Base-by-base conservation (phyloP, 2,329 filamentous ascomycete species). In the Neofusicoccum kwambonambiense region DNA sequence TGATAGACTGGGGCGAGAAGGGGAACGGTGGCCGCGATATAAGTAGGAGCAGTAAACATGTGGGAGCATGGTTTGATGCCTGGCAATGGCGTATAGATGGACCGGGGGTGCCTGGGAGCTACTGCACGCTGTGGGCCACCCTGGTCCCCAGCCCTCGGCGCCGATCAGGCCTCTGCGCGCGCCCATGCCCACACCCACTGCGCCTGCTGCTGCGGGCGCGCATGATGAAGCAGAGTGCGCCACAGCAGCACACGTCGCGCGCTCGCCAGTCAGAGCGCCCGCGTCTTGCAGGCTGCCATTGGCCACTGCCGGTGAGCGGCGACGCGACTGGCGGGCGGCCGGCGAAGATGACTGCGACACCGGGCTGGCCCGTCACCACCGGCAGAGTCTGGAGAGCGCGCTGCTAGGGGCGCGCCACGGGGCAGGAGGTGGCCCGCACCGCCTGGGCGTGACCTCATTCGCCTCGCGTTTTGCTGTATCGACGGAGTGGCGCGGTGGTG, bases 311-410 rank as follows among this genome's bases (percentile, higher is more conserved):
- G 41, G 22, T 27, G n/a, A 9, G 56, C 56, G n/a, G 19, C n/a
- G n/a, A 13, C 15, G 56, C 41, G 56, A 60, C 56, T 60, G 56
- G 56, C 22, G 13, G 12, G 52, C 37, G 17, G 13, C 17, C 19
- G 22, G 51, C 51, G 52, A 56, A 19, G 56, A 60, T 60, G 56
- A 60, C 56, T 60, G 56, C 56, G 39, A 60, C 56, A 44, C 54
- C 37, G 51, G n/a, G 31, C 50, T 35, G 8, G 17, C 45, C 45
- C 45, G 49, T 27, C 34, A 54, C 50, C 50, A 13, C 12, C 11
- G 11, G 52, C 52, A 17, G 45, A 5, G 27, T 31, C 27, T 31
- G 27, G 27, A 31, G 27, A 31, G 6, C 27, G 6, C 27, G 27
- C 5, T 31, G 27, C 27, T 31, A 31, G 27, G 27, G 27, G 27